phyloP scores from a whole-genome alignment of 2,329 filamentous ascomycete species.

The Cadophora malorum region DNA sequence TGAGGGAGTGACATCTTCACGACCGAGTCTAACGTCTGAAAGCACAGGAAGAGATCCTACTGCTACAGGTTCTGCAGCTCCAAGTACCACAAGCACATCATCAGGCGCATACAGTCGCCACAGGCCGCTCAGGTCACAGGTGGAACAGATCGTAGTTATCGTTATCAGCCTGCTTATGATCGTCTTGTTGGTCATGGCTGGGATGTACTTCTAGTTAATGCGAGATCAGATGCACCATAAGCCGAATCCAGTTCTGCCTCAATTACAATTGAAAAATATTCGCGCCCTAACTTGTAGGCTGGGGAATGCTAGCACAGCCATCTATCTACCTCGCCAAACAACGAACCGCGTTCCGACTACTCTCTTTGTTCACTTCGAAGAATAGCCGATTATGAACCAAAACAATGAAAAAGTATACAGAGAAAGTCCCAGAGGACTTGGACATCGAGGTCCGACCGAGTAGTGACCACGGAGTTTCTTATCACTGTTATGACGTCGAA shows the following conservation, averaged over 20 bases:
- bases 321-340: too few species aligned
- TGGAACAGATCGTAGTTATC: neutral
- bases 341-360: too few species aligned
- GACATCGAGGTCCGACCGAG: too few species aligned
- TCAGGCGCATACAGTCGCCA: neutral
- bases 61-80: neutral
- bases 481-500: neutral
- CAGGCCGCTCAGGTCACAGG: neutral
- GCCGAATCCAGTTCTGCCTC: too few species aligned
- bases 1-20: neutral
- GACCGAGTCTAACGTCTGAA: neutral
- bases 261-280: too few species aligned
- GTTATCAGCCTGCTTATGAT: neutral
- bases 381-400: too few species aligned
- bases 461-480: neutral
- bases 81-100: conserved; percentile 2
- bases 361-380: too few species aligned
- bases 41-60: neutral
- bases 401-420: too few species aligned
- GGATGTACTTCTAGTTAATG: conserved; percentile 7
- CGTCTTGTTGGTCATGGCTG: neutral
- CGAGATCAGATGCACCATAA: too few species aligned
- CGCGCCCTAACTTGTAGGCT: too few species aligned
- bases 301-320: too few species aligned
- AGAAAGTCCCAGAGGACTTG: too few species aligned